Evolutionary conservation across 2,329 filamentous ascomycete genomes (phyloP).

Genomic region (Dendrostoma leiphaemia): DNA sequence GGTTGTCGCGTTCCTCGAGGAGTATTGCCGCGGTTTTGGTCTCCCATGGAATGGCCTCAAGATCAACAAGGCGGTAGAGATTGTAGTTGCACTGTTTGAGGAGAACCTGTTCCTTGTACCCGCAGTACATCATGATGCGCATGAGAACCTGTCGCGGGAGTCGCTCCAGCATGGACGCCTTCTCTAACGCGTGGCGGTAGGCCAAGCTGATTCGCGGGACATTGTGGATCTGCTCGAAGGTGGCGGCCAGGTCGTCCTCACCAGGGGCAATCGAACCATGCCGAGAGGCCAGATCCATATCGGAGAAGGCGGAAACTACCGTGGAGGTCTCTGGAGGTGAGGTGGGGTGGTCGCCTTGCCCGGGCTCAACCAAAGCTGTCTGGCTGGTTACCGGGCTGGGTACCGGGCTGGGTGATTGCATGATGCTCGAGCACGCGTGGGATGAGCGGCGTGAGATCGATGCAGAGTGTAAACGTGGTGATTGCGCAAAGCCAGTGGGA

Average conservation of each 20-base stretch:
- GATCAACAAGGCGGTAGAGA: slow-evolving; percentile 5
- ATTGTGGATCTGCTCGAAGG: slow-evolving; percentile 10
- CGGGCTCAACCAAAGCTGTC: too few species aligned
- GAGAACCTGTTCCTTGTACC: slow-evolving; percentile 7
- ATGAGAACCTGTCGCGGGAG: slow-evolving; percentile 15
- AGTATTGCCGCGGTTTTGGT: slow-evolving; percentile 9
- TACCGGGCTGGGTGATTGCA: slow-evolving; percentile 5
- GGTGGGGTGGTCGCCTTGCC: too few species aligned
- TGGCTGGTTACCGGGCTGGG: not conserved
- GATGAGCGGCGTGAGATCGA: slow-evolving; percentile 3
- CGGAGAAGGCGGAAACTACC: not conserved
- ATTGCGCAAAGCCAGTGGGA: not conserved
- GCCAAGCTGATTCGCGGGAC: not conserved
- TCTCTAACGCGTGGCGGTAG: not conserved
- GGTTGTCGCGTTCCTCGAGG: slow-evolving; percentile 9
- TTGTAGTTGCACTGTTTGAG: slow-evolving; percentile 13
- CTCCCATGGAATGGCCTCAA: slow-evolving; percentile 15
- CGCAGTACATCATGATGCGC: slow-evolving; percentile 15
- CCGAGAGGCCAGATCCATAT: not conserved
- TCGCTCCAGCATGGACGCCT: slow-evolving; percentile 6
- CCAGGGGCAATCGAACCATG: not conserved
- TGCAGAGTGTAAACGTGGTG: not conserved
- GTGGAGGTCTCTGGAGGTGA: slow-evolving; percentile 9
- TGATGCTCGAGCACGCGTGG: not conserved
- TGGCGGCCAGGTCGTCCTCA: not conserved